Conservation (phyloP, 148 eudicot species). For the Amaranthus palmeri region DNA sequence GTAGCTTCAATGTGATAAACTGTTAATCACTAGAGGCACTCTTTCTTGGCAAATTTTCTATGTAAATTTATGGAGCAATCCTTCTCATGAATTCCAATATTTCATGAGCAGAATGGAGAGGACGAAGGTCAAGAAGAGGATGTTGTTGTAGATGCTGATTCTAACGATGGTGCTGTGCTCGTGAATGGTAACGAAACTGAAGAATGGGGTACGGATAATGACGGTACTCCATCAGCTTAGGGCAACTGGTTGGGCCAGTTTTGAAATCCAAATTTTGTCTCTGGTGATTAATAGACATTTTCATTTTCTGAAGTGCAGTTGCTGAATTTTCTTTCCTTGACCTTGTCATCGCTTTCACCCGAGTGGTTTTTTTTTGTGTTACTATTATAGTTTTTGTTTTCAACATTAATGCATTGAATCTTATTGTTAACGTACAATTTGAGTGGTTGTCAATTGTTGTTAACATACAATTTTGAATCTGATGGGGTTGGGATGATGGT, state of each 20-base stretch:
- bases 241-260: conserved; percentile 89
- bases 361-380: not conserved
- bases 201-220: conserved; percentile 98
- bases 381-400: not conserved
- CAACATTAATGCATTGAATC: not conserved
- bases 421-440: not conserved
- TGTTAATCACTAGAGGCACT: too few relatives aligned
- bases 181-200: conserved; percentile 92
- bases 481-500: not conserved
- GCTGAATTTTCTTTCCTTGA: conserved; percentile 26
- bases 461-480: not conserved
- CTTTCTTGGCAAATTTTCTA: too few relatives aligned
- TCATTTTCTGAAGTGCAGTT: conserved; percentile 39
- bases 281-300: conserved; percentile 88
- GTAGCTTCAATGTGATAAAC: too few relatives aligned
- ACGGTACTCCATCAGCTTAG: conserved; percentile 90
- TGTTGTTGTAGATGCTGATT: conserved; percentile 90
- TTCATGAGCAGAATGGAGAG: conserved; percentile 51
- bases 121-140: conserved; percentile 81
- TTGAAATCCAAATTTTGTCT: conserved; percentile 81
- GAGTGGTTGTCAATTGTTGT: not conserved
- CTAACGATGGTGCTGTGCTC: conserved; percentile 89
- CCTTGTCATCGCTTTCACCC: conserved; percentile 10
- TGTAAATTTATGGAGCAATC: too few relatives aligned
- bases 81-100: not conserved